Evolutionary conservation across 2,329 filamentous ascomycete species (phyloP).

Genomic region (Trichoderma polysporum): DNA sequence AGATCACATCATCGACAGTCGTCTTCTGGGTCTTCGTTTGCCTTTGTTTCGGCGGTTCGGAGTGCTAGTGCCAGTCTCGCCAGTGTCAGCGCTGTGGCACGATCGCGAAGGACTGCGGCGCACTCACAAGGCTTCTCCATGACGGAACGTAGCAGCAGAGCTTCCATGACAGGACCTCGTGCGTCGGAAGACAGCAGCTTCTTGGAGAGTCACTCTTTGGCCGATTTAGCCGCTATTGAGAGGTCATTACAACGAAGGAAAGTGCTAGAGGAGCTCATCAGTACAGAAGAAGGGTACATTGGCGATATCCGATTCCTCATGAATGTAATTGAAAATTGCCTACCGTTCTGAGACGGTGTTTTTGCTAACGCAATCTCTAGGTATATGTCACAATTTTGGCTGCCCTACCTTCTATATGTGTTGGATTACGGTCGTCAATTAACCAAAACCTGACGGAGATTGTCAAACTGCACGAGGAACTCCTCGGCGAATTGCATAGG

Average conservation of each 20-base stretch:
- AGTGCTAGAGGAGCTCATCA: conserved; percentile 81
- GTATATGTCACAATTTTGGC: conserved; percentile 74
- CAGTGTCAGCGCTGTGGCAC: conserved; percentile 66
- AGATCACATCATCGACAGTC: conserved; percentile 50
- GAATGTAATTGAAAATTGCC: conserved; percentile 58
- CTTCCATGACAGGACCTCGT: conserved; percentile 59
- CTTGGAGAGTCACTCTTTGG: conserved; percentile 50
- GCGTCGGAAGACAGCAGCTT: conserved; percentile 65
- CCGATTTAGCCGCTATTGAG: conserved; percentile 69
- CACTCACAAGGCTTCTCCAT: conserved; percentile 56
- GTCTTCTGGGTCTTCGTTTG: conserved; percentile 73
- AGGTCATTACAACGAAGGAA: conserved; percentile 74
- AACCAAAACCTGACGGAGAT: conserved; percentile 79
- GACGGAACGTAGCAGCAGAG: conserved; percentile 62
- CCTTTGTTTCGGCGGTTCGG: conserved; percentile 76
- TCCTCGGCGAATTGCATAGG: conserved; percentile 71
- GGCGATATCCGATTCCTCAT: conserved; percentile 82
- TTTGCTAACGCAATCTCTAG: conserved; percentile 42
- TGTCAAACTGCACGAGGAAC: conserved; percentile 76
- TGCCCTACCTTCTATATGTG: conserved; percentile 65
- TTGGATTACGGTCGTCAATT: conserved; percentile 67
- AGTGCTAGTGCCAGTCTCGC: conserved; percentile 77
- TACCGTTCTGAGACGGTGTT: background rate
- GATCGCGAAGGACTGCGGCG: conserved; percentile 53
- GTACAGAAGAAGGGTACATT: conserved; percentile 85